A percentile compares a stretch with the other conserved stretches of the same genome.
Conservation (phyloP, 768 basidiomycete genomes). For the Lentinula guzmanii region DNA sequence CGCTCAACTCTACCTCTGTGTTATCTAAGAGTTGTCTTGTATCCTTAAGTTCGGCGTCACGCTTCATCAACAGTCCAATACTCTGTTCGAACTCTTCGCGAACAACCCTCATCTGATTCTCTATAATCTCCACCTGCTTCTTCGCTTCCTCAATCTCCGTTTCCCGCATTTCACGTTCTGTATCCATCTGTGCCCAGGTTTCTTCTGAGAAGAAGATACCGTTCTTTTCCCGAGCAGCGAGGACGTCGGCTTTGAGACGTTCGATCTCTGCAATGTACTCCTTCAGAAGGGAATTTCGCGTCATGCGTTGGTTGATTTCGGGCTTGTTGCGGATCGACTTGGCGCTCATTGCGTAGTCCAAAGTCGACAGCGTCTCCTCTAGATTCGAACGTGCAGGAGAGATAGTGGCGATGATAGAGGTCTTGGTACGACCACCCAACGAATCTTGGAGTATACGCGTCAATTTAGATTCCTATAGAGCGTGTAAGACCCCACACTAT, state of each 20-base stretch:
- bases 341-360: conserved; percentile 93
- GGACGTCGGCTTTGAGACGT: conserved; percentile 81
- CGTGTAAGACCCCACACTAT: not conserved
- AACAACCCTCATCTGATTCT: conserved; percentile 71
- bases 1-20: conserved; percentile 44
- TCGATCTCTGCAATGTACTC: conserved; percentile 95
- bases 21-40: conserved; percentile 51
- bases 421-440: conserved; percentile 95
- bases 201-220: conserved; percentile 93
- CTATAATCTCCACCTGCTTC: conserved; percentile 78
- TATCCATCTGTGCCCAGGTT: conserved; percentile 77
- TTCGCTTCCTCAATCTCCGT: conserved; percentile 80
- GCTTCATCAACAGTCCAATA: conserved; percentile 66
- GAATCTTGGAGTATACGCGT: conserved; percentile 98
- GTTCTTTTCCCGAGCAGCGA: conserved; percentile 93
- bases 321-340: conserved; percentile 95
- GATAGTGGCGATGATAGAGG: conserved; percentile 94
- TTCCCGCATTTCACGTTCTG: conserved; percentile 70
- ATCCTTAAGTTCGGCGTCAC: conserved; percentile 69
- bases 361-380: conserved; percentile 95
- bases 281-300: conserved; percentile 84
- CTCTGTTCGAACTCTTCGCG: conserved; percentile 92
- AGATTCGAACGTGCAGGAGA: conserved; percentile 91
- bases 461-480: conserved; percentile 84
- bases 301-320: conserved; percentile 92